Evolutionary conservation across 345 rosid genomes (phyloP).

Genomic region (Syzygium aromaticum): DNA sequence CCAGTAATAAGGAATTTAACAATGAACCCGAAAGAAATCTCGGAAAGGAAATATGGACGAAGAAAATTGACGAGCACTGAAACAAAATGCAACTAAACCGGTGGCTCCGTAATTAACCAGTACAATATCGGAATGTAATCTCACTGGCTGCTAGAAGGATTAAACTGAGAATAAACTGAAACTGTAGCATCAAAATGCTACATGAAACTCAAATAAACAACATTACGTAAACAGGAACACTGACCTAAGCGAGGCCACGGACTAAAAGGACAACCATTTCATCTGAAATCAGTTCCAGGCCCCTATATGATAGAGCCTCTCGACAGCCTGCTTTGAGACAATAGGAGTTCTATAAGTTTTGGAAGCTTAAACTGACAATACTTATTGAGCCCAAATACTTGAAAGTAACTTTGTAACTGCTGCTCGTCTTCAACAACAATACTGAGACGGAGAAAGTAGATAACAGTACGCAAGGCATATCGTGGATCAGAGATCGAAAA

Average conservation of each 20-base stretch:
- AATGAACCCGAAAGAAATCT: neutral
- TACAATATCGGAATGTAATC: slow-evolving; percentile 18
- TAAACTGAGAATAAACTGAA: slow-evolving; percentile 27
- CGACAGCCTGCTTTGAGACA: slow-evolving; percentile 91
- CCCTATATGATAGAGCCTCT: slow-evolving; percentile 93
- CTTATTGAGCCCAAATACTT: slow-evolving; percentile 38
- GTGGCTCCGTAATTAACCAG: slow-evolving; percentile 10
- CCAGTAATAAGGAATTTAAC: neutral
- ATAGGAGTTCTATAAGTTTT: slow-evolving; percentile 69
- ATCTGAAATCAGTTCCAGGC: slow-evolving; percentile 98
- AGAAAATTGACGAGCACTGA: neutral
- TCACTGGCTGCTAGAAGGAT: slow-evolving; percentile 22
- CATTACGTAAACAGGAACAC: slow-evolving; percentile 60
- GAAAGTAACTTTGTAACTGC: slow-evolving; percentile 44
- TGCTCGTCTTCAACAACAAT: slow-evolving; percentile 29
- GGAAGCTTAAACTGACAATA: slow-evolving; percentile 28
- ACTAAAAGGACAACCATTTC: slow-evolving; percentile 76
- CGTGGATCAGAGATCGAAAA: neutral
- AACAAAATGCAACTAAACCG: slow-evolving; percentile 6
- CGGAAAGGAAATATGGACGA: neutral
- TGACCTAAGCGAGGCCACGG: slow-evolving; percentile 80
- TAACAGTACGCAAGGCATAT: neutral
- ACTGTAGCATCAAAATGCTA: slow-evolving; percentile 46
- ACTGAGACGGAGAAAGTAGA: neutral
- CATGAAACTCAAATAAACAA: slow-evolving; percentile 47